Base-by-base conservation (phyloP, 2,329 filamentous ascomycete genomes). In the Paecilomyces niveus region DNA sequence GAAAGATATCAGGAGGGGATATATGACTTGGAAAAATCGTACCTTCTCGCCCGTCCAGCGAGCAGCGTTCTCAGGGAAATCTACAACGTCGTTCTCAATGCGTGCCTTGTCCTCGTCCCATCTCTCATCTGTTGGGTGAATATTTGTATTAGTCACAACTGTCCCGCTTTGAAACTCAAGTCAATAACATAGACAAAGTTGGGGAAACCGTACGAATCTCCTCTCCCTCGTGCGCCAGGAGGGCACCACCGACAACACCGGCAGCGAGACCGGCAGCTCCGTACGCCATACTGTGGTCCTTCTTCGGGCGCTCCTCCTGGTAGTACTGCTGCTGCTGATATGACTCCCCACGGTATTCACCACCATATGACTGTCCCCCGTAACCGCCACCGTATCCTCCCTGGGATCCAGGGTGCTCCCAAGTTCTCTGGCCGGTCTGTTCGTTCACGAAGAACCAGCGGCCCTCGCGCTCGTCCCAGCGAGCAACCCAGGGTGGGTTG, bases 391-490 rank as follows among this genome's bases (percentile, higher is more conserved):
- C 63, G 22, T 63, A 65, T 31, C 58, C 61, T 21, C 21, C 56
- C 64, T 45, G 39, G 33, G 67, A 64, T 8, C 62, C 65, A 9
- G 76, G 76, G 53, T 68, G 67, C 31, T 78, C 68, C 62, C 71
- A 76, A 52, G 68, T 75, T 18, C 72, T 70, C 64, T 79, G 71
- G 45, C 78, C 78, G 22, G 72, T 80, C 62, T 78, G 69, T 57
- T 76, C 70, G 67, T 81, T 81, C 61, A 80, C 67, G 68, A 74
- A 81, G 65, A 76, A 65, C 70, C 74, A 80, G 63, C 76, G 72
- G 39, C 70, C 62, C 22, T 72, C 71, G 56, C 68, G 69, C 22
- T 70, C 67, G 54, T 78, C 74, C 76, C 76, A 80, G 54, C 73
- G 72, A n/a, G 78, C 69, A 52, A 72, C 63, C 78, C 78, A 81